phyloP scores from a whole-genome alignment of 164 flowering plant genomes.

The Warburgia ugandensis region DNA sequence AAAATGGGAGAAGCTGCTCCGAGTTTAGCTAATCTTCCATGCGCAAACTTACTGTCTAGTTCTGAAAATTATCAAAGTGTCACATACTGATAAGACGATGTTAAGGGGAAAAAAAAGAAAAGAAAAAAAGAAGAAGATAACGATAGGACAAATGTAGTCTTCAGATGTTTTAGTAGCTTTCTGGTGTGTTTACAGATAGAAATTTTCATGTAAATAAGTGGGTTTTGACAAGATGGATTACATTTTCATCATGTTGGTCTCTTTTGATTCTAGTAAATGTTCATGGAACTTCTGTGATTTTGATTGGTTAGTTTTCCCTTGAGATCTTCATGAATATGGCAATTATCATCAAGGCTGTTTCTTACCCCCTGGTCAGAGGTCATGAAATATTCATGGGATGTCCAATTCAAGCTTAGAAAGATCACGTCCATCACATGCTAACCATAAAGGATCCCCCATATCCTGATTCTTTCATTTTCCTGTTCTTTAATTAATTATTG shows the following conservation, averaged over 20 bases:
- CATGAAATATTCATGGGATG: constrained; percentile 12
- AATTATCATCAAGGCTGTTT: constrained; percentile 3
- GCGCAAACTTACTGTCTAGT: constrained; percentile 1
- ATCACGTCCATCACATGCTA: neutral
- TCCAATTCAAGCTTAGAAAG: constrained; percentile 1
- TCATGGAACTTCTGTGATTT: too few species aligned
- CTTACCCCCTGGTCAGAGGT: constrained; percentile 3
- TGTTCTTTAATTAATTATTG: neutral
- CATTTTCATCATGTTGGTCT: neutral
- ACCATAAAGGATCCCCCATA: neutral
- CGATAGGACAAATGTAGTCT: neutral
- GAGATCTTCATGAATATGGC: neutral
- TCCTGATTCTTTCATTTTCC: neutral
- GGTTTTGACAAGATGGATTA: neutral
- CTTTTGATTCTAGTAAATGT: too few species aligned
- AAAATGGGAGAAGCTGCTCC: constrained; percentile 11
- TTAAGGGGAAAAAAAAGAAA: neutral
- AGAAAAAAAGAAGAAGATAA: too few species aligned
- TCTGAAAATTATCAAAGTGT: constrained; percentile 7
- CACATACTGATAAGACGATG: neutral
- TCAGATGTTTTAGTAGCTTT: neutral
- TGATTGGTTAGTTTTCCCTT: neutral
- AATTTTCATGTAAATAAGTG: constrained; percentile 3
- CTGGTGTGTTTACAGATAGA: constrained; percentile 3
- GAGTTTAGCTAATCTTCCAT: constrained; percentile 9